Evolutionary conservation across 164 flowering plant genomes (phyloP).

Genomic region (Kingdonia uniflora): DNA sequence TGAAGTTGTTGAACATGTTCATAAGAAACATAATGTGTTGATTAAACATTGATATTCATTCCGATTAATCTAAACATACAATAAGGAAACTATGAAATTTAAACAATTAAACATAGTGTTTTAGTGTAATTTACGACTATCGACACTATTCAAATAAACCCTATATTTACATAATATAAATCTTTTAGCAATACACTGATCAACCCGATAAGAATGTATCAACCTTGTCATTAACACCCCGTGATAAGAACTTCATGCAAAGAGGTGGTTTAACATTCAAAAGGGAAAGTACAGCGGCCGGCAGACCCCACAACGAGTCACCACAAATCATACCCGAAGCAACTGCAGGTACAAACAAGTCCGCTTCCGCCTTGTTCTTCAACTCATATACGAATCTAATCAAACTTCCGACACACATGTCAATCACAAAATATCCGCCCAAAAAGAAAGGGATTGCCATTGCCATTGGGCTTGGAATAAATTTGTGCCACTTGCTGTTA

Average conservation of each 20-base stretch:
- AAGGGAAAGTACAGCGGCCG: constrained; percentile 13
- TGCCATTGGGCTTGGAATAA: constrained; percentile 23
- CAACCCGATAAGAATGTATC: constrained; percentile 10
- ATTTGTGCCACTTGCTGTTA: constrained; percentile 10
- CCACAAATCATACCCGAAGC: constrained; percentile 34
- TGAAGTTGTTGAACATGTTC: too few relatives aligned
- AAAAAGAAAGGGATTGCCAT: constrained; percentile 32
- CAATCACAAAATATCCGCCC: constrained; percentile 25
- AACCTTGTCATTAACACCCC: constrained; percentile 7
- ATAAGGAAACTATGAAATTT: too few relatives aligned
- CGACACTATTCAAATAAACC: too few relatives aligned
- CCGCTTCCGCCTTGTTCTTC: constrained; percentile 16
- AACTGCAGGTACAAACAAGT: constrained; percentile 18
- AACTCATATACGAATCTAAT: constrained; percentile 16
- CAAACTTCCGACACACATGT: constrained; percentile 29
- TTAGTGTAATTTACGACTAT: too few relatives aligned
- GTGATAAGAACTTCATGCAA: constrained; percentile 22
- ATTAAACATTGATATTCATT: too few relatives aligned
- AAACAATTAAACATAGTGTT: too few relatives aligned
- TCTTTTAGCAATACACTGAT: too few relatives aligned
- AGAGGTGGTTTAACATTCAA: constrained; percentile 11
- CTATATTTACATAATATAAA: too few relatives aligned
- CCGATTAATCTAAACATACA: too few relatives aligned
- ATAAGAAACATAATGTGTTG: too few relatives aligned
- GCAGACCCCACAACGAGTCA: constrained; percentile 20